phyloP scores from a whole-genome alignment of 1,284 basidiomycete genomes.

The Cutaneotrichosporon sp. region DNA sequence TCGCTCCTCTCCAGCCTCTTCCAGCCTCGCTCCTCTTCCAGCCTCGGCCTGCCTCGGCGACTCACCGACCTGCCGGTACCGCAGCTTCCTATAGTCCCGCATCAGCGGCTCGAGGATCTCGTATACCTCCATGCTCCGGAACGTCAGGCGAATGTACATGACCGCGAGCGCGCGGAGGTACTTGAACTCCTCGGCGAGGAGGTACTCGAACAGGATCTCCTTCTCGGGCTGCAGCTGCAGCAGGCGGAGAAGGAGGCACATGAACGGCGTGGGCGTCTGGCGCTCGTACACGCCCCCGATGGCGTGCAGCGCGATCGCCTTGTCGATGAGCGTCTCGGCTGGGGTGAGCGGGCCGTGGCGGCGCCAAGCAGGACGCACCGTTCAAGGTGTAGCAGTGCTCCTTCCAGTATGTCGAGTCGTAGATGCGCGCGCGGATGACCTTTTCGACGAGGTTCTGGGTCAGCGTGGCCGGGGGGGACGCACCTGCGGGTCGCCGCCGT shows the following conservation, averaged over 20 bases:
- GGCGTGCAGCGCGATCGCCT: slow-evolving; percentile 75
- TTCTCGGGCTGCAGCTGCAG: slow-evolving; percentile 97
- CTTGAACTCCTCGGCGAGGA: slow-evolving; percentile 97
- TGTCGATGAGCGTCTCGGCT: slow-evolving; percentile 93
- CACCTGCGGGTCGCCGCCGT: slow-evolving; percentile 93
- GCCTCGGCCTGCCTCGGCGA: slow-evolving; percentile 14
- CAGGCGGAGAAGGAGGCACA: slow-evolving; percentile 89
- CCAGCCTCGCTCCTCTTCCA: too few relatives aligned
- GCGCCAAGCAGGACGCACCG: slow-evolving; percentile 57
- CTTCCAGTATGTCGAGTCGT: slow-evolving; percentile 96
- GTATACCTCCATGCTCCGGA: slow-evolving; percentile 84
- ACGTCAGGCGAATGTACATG: slow-evolving; percentile 94
- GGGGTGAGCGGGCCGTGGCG: slow-evolving; percentile 14
- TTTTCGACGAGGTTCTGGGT: slow-evolving; percentile 90
- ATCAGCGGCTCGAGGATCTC: slow-evolving; percentile 90
- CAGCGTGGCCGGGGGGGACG: slow-evolving; percentile 11
- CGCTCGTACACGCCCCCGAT: slow-evolving; percentile 91
- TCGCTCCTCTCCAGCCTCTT: too few relatives aligned
- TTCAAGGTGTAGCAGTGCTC: slow-evolving; percentile 92
- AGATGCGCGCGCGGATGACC: slow-evolving; percentile 92
- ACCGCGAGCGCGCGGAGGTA: slow-evolving; percentile 91
- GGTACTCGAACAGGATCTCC: slow-evolving; percentile 91
- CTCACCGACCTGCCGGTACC: slow-evolving; percentile 75
- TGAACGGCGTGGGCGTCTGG: slow-evolving; percentile 86
- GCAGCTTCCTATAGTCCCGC: slow-evolving; percentile 89